A percentile compares a stretch with the other conserved stretches of the same genome.
These are phyloP conservation scores for Fusarium neocosmosporiellum DNA, from an alignment of 2,329 filamentous ascomycete species.

Conservation along the genomic window DNA sequence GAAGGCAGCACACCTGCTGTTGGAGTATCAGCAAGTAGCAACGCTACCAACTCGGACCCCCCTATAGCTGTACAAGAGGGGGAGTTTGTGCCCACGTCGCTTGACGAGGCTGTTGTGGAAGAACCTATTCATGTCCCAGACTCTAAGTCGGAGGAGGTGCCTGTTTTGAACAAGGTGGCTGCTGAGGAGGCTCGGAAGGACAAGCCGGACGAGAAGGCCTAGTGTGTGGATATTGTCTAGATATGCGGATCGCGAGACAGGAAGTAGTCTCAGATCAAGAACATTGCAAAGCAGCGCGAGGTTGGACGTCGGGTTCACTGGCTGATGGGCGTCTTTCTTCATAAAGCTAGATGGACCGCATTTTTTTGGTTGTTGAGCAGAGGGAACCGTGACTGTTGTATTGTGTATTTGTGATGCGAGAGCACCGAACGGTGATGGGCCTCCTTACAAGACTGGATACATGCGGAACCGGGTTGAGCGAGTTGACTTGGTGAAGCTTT, in stretches of 20 bases:
- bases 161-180: slow-evolving; percentile 31
- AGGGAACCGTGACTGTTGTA: neutral
- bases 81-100: slow-evolving; percentile 63
- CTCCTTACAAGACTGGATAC: slow-evolving; percentile 4
- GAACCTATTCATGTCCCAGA: slow-evolving; percentile 55
- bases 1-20: slow-evolving; percentile 63
- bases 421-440: slow-evolving; percentile 5
- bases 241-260: slow-evolving; percentile 12
- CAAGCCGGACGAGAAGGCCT: slow-evolving; percentile 17
- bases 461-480: neutral
- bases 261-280: slow-evolving; percentile 16
- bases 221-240: slow-evolving; percentile 3
- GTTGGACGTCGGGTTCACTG: slow-evolving; percentile 4
- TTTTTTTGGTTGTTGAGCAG: neutral
- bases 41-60: slow-evolving; percentile 65
- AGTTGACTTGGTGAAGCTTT: neutral
- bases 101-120: slow-evolving; percentile 64
- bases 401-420: slow-evolving; percentile 9
- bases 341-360: neutral
- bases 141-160: slow-evolving; percentile 32
- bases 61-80: slow-evolving; percentile 49
- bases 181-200: slow-evolving; percentile 32
- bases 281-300: slow-evolving; percentile 9
- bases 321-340: neutral
- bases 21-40: slow-evolving; percentile 72